Percentiles rank a stretch among this genome's conserved stretches.
phyloP scores from a whole-genome alignment of 805 yeast genomes.

The Pichia cabralensis region DNA sequence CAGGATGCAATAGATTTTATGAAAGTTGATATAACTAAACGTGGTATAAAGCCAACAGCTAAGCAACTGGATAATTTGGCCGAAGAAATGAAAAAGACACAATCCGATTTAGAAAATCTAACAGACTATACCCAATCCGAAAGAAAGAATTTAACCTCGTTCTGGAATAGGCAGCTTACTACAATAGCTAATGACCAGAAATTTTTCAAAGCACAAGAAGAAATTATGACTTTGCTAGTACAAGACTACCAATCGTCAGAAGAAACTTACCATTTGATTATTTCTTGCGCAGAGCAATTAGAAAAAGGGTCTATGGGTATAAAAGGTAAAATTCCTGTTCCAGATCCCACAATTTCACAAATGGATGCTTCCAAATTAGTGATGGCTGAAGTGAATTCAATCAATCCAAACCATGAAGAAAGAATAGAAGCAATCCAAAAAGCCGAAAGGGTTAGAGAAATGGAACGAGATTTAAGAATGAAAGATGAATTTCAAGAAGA shows the following conservation, averaged over 20 bases:
- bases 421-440: conserved; percentile 82
- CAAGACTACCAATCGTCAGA: conserved; percentile 74
- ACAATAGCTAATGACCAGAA: conserved; percentile 92
- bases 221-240: conserved; percentile 62
- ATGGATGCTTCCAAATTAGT: conserved; percentile 65
- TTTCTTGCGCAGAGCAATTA: conserved; percentile 72
- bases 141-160: conserved; percentile 76
- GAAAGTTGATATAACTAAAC: conserved; percentile 81
- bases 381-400: conserved; percentile 63
- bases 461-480: conserved; percentile 49
- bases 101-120: conserved; percentile 40
- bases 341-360: conserved; percentile 50
- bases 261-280: conserved; percentile 76
- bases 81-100: conserved; percentile 55
- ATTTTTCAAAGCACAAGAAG: conserved; percentile 82
- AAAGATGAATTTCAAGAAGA: conserved; percentile 74
- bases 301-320: conserved; percentile 41
- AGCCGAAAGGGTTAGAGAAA: conserved; percentile 73
- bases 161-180: conserved; percentile 88
- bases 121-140: conserved; percentile 56
- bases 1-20: conserved; percentile 87
- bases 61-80: conserved; percentile 59
- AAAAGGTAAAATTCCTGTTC: conserved; percentile 28
- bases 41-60: conserved; percentile 76
- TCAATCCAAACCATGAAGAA: conserved; percentile 75